Evolutionary conservation across 371 early-diverging fungal genomes (phyloP), one percentile per base, ranked within the genome.

Genomic region (Mucor racemosus): DNA sequence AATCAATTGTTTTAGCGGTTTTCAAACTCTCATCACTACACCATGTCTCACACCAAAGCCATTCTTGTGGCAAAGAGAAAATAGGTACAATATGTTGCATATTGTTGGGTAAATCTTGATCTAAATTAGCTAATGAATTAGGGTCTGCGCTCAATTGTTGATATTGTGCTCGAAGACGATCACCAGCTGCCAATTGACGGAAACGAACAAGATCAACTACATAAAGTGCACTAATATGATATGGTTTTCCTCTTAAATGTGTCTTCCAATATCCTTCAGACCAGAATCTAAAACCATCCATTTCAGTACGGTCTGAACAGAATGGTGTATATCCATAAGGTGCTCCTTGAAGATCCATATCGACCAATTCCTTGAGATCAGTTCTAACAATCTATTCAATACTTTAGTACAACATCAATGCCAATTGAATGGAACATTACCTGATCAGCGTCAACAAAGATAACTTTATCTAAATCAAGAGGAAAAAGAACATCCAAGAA

Each of bases 41-140:
- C 97, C 98, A 98, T 6, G 98, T 98, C 79, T 97, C 97, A 69
- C 98, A 98, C 93, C 95, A 94, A 21, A 94, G 80, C 98, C 98
- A 98, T 66, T 97, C 97, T 70, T 95, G 93, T 0, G 97, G 96
- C 71, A 98, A 75, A 5, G 96, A 95, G 65, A 85, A 87, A 44
- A 98, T 97, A 1, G 97, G 97, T 14, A 98, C 91, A 19, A 90
- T 74, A 67, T 93, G 91, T 66, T 94, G 92, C 94, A 97, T 94
- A 59, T 95, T 94, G 82, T 98, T 98, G 6, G 97, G 98, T 66
- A 98, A 77, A 80, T 98, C 98, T 75, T 98, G 98, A 74, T 98
- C 98, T 57, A 98, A 84, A 66, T 98, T 98, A 3, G 98, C 93
- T 58, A 98, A 78, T 26, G 95, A 95, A 50, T 89, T 83, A 14